Percentiles rank a stretch among this genome's conserved stretches.
phyloP scores from a whole-genome alignment of 805 yeast genomes.

The Ogataea wickerhamii region DNA sequence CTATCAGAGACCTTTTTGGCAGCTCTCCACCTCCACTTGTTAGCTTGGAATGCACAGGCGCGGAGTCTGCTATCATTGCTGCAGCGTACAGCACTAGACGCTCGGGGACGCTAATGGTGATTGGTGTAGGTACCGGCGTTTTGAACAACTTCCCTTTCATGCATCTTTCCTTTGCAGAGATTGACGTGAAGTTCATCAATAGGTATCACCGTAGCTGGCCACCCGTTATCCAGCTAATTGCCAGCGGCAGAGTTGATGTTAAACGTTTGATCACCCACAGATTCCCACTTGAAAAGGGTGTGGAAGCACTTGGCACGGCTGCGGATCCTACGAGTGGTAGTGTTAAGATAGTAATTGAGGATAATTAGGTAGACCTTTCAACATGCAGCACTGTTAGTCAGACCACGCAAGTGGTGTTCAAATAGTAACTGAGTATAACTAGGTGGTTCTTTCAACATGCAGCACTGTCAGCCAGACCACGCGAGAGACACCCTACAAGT shows the following conservation, averaged over 20 bases:
- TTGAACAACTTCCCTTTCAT: conserved; percentile 49
- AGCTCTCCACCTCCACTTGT: conserved; percentile 36
- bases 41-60: conserved; percentile 52
- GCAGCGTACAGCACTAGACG: conserved; percentile 44
- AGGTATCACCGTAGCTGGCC: conserved; percentile 59
- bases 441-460: not conserved
- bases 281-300: conserved; percentile 44
- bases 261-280: conserved; percentile 45
- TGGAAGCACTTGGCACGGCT: conserved; percentile 38
- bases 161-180: conserved; percentile 50
- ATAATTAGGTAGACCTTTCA: conserved; percentile 15
- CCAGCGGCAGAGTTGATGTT: conserved; percentile 41
- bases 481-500: conserved; percentile 48
- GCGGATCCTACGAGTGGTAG: conserved; percentile 42
- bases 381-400: too few species aligned
- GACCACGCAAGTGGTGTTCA: conserved; percentile 47
- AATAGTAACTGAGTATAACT: conserved; percentile 40
- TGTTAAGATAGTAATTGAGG: conserved; percentile 45
- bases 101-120: conserved; percentile 43
- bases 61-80: conserved; percentile 44
- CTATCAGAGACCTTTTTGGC: conserved; percentile 36
- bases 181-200: conserved; percentile 47
- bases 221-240: conserved; percentile 44
- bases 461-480: too few species aligned
- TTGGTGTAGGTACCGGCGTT: conserved; percentile 49